A percentile compares a stretch with the other conserved stretches of the same genome.
These are phyloP conservation scores for Brassica nigra DNA, from an alignment of 345 rosid species.

Conservation along the genomic window DNA sequence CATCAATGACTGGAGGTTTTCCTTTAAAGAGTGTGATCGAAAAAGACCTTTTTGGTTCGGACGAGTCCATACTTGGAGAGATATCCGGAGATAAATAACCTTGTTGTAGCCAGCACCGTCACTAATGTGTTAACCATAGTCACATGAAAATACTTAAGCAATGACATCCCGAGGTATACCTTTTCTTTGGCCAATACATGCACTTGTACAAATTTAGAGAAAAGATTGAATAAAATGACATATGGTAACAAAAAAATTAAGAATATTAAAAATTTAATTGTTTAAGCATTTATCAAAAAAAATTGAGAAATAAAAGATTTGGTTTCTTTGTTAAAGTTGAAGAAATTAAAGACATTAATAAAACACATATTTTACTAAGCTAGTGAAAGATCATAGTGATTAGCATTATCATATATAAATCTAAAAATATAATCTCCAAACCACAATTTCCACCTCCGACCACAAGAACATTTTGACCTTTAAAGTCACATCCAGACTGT, in stretches of 20 bases:
- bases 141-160: constrained; percentile 39
- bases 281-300: background rate
- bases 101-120: constrained; percentile 43
- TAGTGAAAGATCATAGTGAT: background rate
- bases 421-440: constrained; percentile 50
- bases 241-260: background rate
- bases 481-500: constrained; percentile 46
- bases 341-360: background rate
- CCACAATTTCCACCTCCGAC: constrained; percentile 87
- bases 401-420: background rate
- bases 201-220: background rate
- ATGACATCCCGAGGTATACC: constrained; percentile 42
- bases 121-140: constrained; percentile 46
- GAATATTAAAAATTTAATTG: background rate
- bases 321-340: background rate
- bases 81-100: constrained; percentile 46
- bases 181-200: constrained; percentile 46
- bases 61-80: constrained; percentile 34
- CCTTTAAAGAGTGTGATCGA: constrained; percentile 44
- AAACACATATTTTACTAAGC: background rate
- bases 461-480: constrained; percentile 57
- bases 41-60: constrained; percentile 39
- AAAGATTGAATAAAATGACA: background rate
- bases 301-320: background rate
- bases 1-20: constrained; percentile 47